Base-by-base conservation (phyloP, 2,329 filamentous ascomycete genomes). In the Phialophora chinensis region DNA sequence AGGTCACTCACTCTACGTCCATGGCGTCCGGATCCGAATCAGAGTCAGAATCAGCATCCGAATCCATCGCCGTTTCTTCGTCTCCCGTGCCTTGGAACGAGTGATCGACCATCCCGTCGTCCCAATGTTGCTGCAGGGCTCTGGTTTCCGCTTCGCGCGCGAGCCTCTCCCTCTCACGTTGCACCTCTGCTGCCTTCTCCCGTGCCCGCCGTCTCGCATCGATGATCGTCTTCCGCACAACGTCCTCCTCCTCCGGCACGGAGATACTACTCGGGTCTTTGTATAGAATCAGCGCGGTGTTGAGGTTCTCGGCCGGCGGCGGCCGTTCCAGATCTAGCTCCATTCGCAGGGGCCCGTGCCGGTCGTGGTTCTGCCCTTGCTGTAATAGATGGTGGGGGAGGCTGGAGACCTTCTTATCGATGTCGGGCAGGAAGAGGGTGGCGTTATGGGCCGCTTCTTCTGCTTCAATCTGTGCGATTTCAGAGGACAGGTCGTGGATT, bases 401-500 rank as follows among this genome's bases (percentile, higher is more conserved):
- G 66, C 86, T 84, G 69, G 84, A 85, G 60, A 98, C 84, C 75
- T 91, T 90, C 79, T 91, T 92, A 76, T 94, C 90, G 62, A 98
- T 91, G 75, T 96, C 91, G 0, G 92, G 89, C 0, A 96, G 85
- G 81, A 97, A 71, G 27, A 93, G 75, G 93, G 84, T 55, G 67
- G 85, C 83, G 7, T 31, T 31, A 20, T 60, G 54, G 1, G 57
- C 66, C 59, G 82, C 79, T 63, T 88, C 84, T 50, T 86, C 82
- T 56, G 83, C 81, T 67, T 90, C 87, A 31, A 85, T 81, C 70
- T 90, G 88, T 14, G 90, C 89, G 55, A 98, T 86, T 79, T 98
- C 94, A 73, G 90, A 90, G 75, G 96, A 93, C 10, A 99, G 84
- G 78, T 96, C 89, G 82, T 93, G 90, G 73, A 99, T 93, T 83